Evolutionary conservation across 2,329 filamentous ascomycete species (phyloP), one percentile per base, ranked within the genome.

Genomic region (Alternaria triticimaculans): DNA sequence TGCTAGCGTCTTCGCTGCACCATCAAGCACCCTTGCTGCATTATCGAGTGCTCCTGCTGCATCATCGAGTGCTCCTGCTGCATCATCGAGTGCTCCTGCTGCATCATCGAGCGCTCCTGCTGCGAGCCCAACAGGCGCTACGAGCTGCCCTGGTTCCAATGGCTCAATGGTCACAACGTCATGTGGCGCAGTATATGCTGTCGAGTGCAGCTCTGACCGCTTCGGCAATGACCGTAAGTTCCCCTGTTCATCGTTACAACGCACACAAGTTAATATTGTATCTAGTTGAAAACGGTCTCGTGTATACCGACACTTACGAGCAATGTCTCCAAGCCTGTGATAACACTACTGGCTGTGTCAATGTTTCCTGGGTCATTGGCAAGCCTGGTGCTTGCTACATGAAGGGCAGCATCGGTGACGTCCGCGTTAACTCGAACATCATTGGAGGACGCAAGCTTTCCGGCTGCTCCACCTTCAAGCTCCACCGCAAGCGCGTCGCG

Each of bases 131-230:
- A 48, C 37, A 7, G 15, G 37, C 25, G 18, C 30, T 18, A 10
- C 55, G 7, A 44, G 37, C 33, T 76, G 74, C 63, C 73, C 74
- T 5, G 55, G 21, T 14, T 60, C 53, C 15, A 45, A 73, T 21
- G 69, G 66, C 8, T 55, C 48, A 1, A 68, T 30, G 3, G 71
- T 63, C 37, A 71, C 64, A 2, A 69, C 64, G 15, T 11, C 44
- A 8, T 70, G 68, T 30, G 74, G 72, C 43, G 63, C 71, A 4
- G 55, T 18, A 15, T 77, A 70, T 21, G 28, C 14, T 2, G 58
- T 77, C 14, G 74, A 77, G 28, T 77, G 75, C 48, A 63, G 25
- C 44, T 30, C 33, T 7, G 75, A 77, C 56, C 74, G 71, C 23
- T 65, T 60, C 25, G 75, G 71, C 41, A 61, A 64, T 26, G 71